A percentile compares a stretch with the other conserved stretches of the same genome.
phyloP scores from a whole-genome alignment of 2,329 filamentous ascomycete species.

The Plenodomus biglobosus region DNA sequence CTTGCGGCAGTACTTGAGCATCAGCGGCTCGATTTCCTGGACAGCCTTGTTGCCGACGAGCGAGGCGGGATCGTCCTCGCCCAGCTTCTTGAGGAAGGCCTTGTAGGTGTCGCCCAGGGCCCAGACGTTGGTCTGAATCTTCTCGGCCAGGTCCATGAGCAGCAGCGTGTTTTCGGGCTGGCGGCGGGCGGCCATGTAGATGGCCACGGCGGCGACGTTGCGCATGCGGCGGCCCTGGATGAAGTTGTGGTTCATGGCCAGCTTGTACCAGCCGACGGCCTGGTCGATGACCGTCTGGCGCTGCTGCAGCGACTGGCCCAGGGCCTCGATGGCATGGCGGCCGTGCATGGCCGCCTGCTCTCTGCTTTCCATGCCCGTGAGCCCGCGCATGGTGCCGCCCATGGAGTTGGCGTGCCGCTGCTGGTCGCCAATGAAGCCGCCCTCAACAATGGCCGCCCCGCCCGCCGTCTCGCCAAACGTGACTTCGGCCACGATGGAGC shows the following conservation, averaged over 20 bases:
- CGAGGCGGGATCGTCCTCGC: slow-evolving; percentile 59
- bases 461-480: slow-evolving; percentile 84
- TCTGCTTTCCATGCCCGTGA: slow-evolving; percentile 56
- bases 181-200: slow-evolving; percentile 85
- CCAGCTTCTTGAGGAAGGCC: slow-evolving; percentile 67
- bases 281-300: slow-evolving; percentile 41
- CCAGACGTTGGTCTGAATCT: slow-evolving; percentile 84
- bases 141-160: slow-evolving; percentile 93
- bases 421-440: slow-evolving; percentile 81
- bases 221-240: slow-evolving; percentile 72
- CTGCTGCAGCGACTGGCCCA: slow-evolving; percentile 46
- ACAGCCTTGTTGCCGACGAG: slow-evolving; percentile 56
- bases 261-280: slow-evolving; percentile 48
- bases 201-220: slow-evolving; percentile 83
- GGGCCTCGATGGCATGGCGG: slow-evolving; percentile 45
- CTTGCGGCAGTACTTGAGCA: slow-evolving; percentile 85
- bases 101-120: slow-evolving; percentile 89
- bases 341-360: slow-evolving; percentile 64
- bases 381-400: slow-evolving; percentile 51
- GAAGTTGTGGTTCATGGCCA: slow-evolving; percentile 62
- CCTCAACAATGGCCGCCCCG: slow-evolving; percentile 87
- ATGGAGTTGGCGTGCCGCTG: slow-evolving; percentile 73
- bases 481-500: slow-evolving; percentile 89
- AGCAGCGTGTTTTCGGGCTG: slow-evolving; percentile 80
- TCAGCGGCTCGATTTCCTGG: slow-evolving; percentile 79